Evolutionary conservation across 2,329 filamentous ascomycete species (phyloP).

Genomic region (Escovopsis sp.): DNA sequence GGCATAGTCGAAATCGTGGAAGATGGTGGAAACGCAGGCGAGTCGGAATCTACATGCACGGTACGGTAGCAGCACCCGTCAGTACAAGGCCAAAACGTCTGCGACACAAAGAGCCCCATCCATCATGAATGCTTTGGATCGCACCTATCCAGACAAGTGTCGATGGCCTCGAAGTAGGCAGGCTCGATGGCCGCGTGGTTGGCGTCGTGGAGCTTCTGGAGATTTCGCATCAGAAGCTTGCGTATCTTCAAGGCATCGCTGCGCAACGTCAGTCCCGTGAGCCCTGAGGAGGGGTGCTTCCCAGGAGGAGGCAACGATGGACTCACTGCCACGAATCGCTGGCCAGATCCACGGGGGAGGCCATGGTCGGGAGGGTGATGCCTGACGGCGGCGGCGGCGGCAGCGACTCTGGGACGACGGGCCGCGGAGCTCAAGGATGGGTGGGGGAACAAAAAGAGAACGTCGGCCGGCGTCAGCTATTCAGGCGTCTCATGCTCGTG

Average conservation of each 20-base stretch:
- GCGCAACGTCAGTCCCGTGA: conserved; percentile 5
- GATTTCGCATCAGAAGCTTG: conserved; percentile 26
- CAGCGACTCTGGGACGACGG: background rate
- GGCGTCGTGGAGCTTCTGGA: conserved; percentile 25
- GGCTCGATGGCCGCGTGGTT: conserved; percentile 21
- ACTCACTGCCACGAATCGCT: conserved; percentile 26
- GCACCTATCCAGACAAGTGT: conserved; percentile 27
- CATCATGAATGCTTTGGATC: no score
- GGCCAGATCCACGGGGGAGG: conserved; percentile 14
- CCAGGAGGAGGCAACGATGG: background rate
- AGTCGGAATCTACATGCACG: conserved; percentile 62
- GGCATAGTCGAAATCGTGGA: conserved; percentile 54
- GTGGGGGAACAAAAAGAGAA: background rate
- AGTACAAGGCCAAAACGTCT: no score
- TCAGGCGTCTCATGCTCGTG: conserved; percentile 20
- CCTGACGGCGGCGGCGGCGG: no score
- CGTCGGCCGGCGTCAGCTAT: conserved; percentile 10
- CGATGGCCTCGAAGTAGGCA: conserved; percentile 28
- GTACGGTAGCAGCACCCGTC: no score
- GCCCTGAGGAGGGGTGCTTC: background rate
- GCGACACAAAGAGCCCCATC: no score
- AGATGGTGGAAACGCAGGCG: conserved; percentile 56
- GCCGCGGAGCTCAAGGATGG: background rate
- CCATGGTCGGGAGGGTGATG: conserved; percentile 1
- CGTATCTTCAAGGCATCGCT: conserved; percentile 29